Base-by-base conservation (phyloP, 176 grass and related monocot species). In the Thalia dealbata region DNA sequence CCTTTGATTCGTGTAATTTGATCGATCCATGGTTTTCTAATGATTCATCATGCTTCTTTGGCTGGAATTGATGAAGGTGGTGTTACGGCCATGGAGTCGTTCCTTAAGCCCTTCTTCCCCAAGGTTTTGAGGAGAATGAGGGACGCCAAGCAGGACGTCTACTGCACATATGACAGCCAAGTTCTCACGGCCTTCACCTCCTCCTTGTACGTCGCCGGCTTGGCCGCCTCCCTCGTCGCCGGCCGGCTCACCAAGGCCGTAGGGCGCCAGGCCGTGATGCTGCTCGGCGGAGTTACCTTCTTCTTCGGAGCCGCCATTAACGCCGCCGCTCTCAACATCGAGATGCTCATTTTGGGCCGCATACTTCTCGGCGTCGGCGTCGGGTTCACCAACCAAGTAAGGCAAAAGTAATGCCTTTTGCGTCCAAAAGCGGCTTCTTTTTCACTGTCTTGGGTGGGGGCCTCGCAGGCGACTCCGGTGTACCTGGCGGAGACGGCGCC, bases 331-430 rank as follows among this genome's bases (percentile, higher is more conserved):
- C 67, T 84, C 6, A 91, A 91, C 75, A 79, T 91, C 73, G 79
- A 82, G 74, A 96, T 96, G 92, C 92, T 96, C 72, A 87, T 96
- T 79, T 5, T 91, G 6, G 92, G 88, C 0, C 81, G 88, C 48
- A 79, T 96, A 74, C 76, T 91, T 70, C 88, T 96, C 74, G 92
- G 92, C 66, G 82, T 91, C 60, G 88, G 88, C 38, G 74, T 96
- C 30, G 88, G 88, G 0, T 96, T 96, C 81, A 96, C 86, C 73
- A 96, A 96, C 61, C 91, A 96, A 85, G 91, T 96, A 43, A 65
- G 19, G 19, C 14, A 28, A 64, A 42, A 21, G 22, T 23, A 60
- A 77, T n/a, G 21, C 0, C 74, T 48, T 26, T 55, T 23, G 21
- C 27, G 25, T 29, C 27, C 35, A 9, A 46, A 64, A 5, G 26